Base-by-base conservation (phyloP, 1,139 yeast species). In the Yamadazyma sp. region DNA sequence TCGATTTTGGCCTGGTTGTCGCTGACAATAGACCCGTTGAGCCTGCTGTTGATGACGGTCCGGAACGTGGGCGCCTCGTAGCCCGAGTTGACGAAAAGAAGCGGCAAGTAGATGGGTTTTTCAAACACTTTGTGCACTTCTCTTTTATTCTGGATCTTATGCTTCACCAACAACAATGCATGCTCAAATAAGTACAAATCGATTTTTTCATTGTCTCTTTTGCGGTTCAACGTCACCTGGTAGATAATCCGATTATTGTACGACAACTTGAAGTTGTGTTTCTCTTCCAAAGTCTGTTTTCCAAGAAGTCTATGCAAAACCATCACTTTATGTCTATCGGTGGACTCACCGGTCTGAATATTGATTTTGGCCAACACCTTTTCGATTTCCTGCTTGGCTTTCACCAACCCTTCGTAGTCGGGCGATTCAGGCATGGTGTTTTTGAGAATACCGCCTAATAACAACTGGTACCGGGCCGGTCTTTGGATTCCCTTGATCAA, bases 401-500 rank as follows among this genome's bases (percentile, higher is more conserved):
- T 79, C 13, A 78, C 71, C 41, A 92, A 69, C 49, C 82, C 79
- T 42, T 79, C 81, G 51, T 78, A 74, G 55, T 92, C 98, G 11
- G 88, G 81, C 20, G 82, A 78, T 28, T 78, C 86, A 11, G 84
- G 84, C 38, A 74, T 78, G 0, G 97, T 88, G 47, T 82, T 78
- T 57, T 92, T 92, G 47, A 87, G 69, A 24, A 94, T 86, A 29
- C 95, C 95, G 40, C 81, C 84, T 22, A 92, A 72, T 42, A 92
- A 72, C 41, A 92, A 68, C 47, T 95, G 96, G 61, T 94, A 92
- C 50, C 97, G 74, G 9, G 97, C 97, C 20, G 97, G 89, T 59
- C 98, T 78, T 21, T 96, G 92, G 2, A 95, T 92, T 38, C 97
- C 97, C 55, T 92, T 95, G 9, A 96, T 88, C 51, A 92, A 72